Evolutionary conservation across 2,329 filamentous ascomycete genomes (phyloP).

Genomic region (Zelopaecilomyces penicillatus): DNA sequence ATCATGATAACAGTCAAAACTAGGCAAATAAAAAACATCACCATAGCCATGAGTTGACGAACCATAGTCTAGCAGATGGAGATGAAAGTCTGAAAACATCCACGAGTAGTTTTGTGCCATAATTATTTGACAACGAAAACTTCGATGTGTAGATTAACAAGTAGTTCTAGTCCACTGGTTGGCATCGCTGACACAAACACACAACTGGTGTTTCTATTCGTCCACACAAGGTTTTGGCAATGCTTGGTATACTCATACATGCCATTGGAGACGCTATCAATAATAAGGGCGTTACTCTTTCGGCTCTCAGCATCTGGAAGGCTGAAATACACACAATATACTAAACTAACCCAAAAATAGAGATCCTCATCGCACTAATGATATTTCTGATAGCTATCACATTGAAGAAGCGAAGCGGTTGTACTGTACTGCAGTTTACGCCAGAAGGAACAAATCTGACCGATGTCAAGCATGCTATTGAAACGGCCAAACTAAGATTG

Average conservation of each 20-base stretch:
- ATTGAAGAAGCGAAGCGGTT: constrained; percentile 52
- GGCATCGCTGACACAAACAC: constrained; percentile 45
- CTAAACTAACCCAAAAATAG: constrained; percentile 64
- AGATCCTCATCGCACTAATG: constrained; percentile 64
- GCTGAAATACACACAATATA: constrained; percentile 47
- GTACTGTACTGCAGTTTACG: constrained; percentile 59
- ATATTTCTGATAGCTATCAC: constrained; percentile 58
- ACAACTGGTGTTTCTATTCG: constrained; percentile 19
- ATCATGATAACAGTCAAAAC: constrained; percentile 23
- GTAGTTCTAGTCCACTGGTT: constrained; percentile 4
- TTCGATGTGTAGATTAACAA: background rate
- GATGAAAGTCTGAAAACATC: background rate
- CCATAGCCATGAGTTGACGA: background rate
- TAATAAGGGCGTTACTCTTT: constrained; percentile 66
- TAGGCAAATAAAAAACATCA: constrained; percentile 17
- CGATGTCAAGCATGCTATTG: constrained; percentile 61
- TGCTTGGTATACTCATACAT: constrained; percentile 63
- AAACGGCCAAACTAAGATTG: constrained; percentile 37
- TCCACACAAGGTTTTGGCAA: constrained; percentile 53
- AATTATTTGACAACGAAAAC: background rate
- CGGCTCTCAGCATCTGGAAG: constrained; percentile 62
- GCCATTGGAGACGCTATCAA: constrained; percentile 66
- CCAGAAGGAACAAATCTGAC: constrained; percentile 50
- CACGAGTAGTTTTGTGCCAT: constrained; percentile 7
- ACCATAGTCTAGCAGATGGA: background rate